Evolutionary conservation across 768 basidiomycete species (phyloP).

Genomic region (Pleurotus salmoneostramineus): DNA sequence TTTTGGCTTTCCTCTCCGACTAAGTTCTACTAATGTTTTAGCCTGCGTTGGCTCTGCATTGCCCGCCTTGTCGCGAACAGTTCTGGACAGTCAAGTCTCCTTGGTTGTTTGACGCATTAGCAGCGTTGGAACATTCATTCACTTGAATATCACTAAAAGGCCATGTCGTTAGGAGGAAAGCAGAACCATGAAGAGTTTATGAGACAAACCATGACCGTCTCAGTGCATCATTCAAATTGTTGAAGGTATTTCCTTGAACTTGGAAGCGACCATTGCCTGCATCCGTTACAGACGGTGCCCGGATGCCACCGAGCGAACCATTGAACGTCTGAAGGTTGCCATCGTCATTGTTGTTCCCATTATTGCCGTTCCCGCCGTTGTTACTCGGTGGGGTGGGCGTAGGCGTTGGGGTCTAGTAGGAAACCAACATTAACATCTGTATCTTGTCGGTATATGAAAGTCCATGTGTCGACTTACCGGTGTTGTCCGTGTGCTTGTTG

Average conservation of each 20-base stretch:
- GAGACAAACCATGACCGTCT: constrained; percentile 40
- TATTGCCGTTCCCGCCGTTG: constrained; percentile 11
- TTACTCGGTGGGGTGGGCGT: constrained; percentile 9
- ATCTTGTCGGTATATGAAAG: no score
- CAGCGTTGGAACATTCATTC: constrained; percentile 55
- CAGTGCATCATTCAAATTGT: constrained; percentile 39
- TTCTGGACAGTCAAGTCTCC: constrained; percentile 41
- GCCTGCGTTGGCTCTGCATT: constrained; percentile 29
- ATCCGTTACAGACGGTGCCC: constrained; percentile 40
- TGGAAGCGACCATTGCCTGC: constrained; percentile 41
- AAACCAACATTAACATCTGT: no score
- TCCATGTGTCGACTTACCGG: not conserved
- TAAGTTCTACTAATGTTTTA: not conserved
- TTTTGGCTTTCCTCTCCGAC: no score
- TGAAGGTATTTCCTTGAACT: constrained; percentile 46
- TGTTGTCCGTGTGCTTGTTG: not conserved
- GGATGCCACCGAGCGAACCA: constrained; percentile 40
- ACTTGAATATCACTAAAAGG: constrained; percentile 45
- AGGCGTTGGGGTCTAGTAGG: constrained; percentile 8
- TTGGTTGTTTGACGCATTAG: constrained; percentile 47
- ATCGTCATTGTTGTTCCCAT: not conserved
- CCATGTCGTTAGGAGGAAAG: not conserved
- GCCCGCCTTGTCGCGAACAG: constrained; percentile 40
- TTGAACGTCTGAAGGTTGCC: constrained; percentile 49
- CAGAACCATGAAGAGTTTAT: not conserved